Evolutionary conservation across 2,329 filamentous ascomycete species (phyloP).

Genomic region (Claviceps spartinae): DNA sequence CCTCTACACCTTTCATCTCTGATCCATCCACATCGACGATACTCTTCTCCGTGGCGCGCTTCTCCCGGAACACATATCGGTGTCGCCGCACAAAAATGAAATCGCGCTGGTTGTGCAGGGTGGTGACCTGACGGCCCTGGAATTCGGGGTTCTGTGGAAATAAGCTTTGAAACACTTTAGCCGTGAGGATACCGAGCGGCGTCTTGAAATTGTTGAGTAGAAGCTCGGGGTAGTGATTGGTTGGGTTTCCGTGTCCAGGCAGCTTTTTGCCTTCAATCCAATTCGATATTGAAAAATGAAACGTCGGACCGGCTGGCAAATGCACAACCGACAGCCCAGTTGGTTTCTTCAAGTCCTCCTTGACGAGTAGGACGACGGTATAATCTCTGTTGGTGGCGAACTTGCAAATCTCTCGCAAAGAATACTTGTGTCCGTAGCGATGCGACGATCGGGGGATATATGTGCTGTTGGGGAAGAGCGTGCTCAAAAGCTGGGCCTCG

Average conservation of each 20-base stretch:
- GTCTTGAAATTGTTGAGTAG: conserved; percentile 91
- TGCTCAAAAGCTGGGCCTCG: conserved; percentile 64
- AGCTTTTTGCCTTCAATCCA: conserved; percentile 83
- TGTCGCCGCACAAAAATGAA: conserved; percentile 90
- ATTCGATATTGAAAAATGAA: conserved; percentile 82
- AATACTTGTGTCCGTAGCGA: conserved; percentile 80
- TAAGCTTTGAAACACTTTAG: conserved; percentile 55
- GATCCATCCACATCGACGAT: conserved; percentile 72
- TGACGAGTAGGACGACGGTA: conserved; percentile 71
- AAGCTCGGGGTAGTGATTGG: conserved; percentile 82
- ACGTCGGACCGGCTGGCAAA: conserved; percentile 73
- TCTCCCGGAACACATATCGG: conserved; percentile 86
- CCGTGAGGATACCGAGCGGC: conserved; percentile 75
- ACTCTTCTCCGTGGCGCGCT: conserved; percentile 72
- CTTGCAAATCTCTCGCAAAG: conserved; percentile 73
- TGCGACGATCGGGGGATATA: conserved; percentile 82
- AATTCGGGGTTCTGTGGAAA: conserved; percentile 68
- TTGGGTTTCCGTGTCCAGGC: conserved; percentile 77
- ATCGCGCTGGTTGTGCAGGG: conserved; percentile 87
- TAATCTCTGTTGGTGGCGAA: conserved; percentile 75
- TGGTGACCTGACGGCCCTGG: conserved; percentile 77
- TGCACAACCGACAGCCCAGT: conserved; percentile 74
- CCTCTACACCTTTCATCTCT: conserved; percentile 71
- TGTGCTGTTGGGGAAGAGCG: conserved; percentile 71
- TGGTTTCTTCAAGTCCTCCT: conserved; percentile 79